Evolutionary conservation across 2,329 filamentous ascomycete species (phyloP).

Genomic region (Teratosphaeria zuluensis): DNA sequence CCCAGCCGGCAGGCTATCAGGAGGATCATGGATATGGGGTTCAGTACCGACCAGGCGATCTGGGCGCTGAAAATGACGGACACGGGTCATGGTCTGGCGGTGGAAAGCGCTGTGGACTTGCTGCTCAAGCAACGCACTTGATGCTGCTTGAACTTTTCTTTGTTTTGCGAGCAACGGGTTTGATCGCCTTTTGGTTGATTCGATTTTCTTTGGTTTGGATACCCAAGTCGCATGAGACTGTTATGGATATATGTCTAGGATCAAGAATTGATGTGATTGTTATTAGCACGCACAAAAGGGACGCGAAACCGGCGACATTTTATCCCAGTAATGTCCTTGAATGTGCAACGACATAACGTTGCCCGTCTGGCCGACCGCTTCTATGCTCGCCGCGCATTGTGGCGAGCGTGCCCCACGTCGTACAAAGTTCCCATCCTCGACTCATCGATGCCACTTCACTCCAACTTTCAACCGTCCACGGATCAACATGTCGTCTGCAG

Average conservation of each 20-base stretch:
- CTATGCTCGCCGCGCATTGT: no score
- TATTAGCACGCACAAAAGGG: neutral
- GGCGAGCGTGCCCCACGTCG: no score
- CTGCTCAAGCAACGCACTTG: slow-evolving; percentile 32
- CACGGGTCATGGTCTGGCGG: slow-evolving; percentile 48
- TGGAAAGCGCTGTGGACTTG: slow-evolving; percentile 48
- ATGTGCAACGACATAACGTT: neutral
- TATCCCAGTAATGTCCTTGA: neutral
- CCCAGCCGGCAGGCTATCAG: slow-evolving; percentile 48
- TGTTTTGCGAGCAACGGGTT: neutral
- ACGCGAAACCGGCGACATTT: neutral
- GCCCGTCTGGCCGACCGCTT: no score
- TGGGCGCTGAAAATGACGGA: slow-evolving; percentile 51
- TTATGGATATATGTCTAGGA: neutral
- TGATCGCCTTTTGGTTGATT: no score
- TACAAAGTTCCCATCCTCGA: no score
- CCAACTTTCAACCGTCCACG: no score
- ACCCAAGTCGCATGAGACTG: neutral
- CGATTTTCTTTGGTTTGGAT: neutral
- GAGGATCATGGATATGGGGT: slow-evolving; percentile 51
- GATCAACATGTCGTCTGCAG: no score
- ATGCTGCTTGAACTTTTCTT: neutral
- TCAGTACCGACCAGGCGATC: slow-evolving; percentile 45
- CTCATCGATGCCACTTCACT: no score
- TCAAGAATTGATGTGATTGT: neutral